phyloP scores from a whole-genome alignment of 2,329 filamentous ascomycete species.

The Fusarium caatingaense region DNA sequence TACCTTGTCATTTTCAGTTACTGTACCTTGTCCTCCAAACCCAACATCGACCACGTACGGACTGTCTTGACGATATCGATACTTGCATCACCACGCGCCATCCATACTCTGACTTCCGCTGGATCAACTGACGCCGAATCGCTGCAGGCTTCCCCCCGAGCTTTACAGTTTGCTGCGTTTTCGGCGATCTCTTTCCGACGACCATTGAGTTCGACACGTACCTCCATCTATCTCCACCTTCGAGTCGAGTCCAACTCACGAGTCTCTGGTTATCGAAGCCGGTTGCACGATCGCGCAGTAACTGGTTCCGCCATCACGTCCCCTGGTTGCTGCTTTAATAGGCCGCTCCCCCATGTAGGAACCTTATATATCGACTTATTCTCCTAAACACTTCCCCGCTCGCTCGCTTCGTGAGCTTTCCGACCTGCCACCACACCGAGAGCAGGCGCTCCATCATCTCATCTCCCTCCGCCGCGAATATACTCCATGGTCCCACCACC shows the following conservation, averaged over 20 bases:
- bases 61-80: constrained; percentile 45
- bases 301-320: constrained; percentile 30
- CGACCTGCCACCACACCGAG: constrained; percentile 51
- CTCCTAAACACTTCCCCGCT: constrained; percentile 45
- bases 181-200: constrained; percentile 36
- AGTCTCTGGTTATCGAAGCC: constrained; percentile 31
- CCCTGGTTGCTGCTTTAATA: constrained; percentile 25
- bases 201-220: constrained; percentile 45
- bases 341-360: constrained; percentile 52
- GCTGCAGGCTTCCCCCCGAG: constrained; percentile 40
- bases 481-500: constrained; percentile 68
- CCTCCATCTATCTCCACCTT: constrained; percentile 41
- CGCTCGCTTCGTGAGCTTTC: constrained; percentile 48
- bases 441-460: constrained; percentile 52
- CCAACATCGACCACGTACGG: constrained; percentile 46
- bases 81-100: constrained; percentile 43
- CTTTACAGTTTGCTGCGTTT: constrained; percentile 43
- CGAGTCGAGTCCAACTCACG: constrained; percentile 39
- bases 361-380: constrained; percentile 41
- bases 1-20: constrained; percentile 49
- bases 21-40: constrained; percentile 49
- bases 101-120: constrained; percentile 24
- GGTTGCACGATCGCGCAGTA: constrained; percentile 40
- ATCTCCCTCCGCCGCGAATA: constrained; percentile 50
- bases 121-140: constrained; percentile 39